These are phyloP conservation scores for Corchorus olitorius DNA, from an alignment of 345 rosid genomes.

Conservation along the genomic window DNA sequence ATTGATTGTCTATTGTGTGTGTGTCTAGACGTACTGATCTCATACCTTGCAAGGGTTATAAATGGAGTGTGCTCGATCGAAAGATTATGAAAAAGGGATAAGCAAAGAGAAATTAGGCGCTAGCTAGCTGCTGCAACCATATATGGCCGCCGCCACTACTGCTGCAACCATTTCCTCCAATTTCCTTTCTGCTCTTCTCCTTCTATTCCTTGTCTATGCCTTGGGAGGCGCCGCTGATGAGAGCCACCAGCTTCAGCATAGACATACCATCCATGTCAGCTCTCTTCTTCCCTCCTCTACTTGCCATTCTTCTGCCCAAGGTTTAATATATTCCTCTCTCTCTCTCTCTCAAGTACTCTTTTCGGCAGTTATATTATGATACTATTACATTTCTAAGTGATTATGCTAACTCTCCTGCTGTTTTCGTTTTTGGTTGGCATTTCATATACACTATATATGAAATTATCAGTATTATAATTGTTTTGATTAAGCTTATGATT, in stretches of 20 bases:
- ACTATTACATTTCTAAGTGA: no score
- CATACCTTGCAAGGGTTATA: slow-evolving; percentile 13
- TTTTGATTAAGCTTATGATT: no score
- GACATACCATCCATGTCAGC: slow-evolving; percentile 40
- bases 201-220: slow-evolving; percentile 21
- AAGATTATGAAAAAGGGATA: background rate
- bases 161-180: slow-evolving; percentile 8
- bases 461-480: no score
- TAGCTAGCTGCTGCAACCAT: background rate
- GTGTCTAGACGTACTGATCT: background rate
- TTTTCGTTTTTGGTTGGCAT: no score
- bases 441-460: no score
- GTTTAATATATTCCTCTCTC: slow-evolving; percentile 29
- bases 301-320: slow-evolving; percentile 52
- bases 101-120: background rate
- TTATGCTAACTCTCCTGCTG: no score
- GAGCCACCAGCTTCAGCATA: background rate
- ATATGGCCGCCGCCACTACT: slow-evolving; percentile 16
- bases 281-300: slow-evolving; percentile 57
- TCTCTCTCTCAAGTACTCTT: background rate
- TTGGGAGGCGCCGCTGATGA: no score
- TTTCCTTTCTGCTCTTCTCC: slow-evolving; percentile 19
- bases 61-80: background rate
- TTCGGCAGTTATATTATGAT: no score
- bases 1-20: background rate